These are phyloP conservation scores for Penicillium silybi DNA, from an alignment of 495 filamentous ascomycete genomes.

Conservation along the genomic window DNA sequence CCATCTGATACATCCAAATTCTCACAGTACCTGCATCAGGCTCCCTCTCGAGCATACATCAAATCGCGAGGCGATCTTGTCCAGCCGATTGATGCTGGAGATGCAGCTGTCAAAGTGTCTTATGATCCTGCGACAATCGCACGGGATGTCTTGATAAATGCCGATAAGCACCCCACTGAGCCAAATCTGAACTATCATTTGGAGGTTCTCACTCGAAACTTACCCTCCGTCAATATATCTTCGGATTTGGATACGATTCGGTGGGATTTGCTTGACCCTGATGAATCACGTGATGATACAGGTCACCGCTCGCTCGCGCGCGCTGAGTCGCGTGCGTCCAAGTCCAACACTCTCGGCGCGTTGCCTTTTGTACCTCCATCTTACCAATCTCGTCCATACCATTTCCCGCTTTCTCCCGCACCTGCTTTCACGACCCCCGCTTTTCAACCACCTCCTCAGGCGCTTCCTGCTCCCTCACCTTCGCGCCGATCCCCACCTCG, in stretches of 20 bases:
- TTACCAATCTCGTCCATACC: background rate
- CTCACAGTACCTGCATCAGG: background rate
- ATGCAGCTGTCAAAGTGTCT: slow-evolving; percentile 36
- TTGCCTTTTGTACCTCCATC: slow-evolving; percentile 3
- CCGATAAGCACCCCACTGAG: slow-evolving; percentile 57
- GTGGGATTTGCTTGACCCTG: slow-evolving; percentile 63
- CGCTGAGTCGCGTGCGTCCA: slow-evolving; percentile 1
- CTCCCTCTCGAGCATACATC: slow-evolving; percentile 3
- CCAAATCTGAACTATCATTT: slow-evolving; percentile 58
- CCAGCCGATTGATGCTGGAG: slow-evolving; percentile 39
- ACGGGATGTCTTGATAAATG: slow-evolving; percentile 58
- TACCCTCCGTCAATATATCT: slow-evolving; percentile 36
- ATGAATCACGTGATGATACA: slow-evolving; percentile 6
- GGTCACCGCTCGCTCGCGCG: background rate
- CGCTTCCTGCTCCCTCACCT: background rate
- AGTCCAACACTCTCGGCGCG: background rate
- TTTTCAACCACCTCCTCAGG: background rate
- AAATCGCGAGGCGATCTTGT: slow-evolving; percentile 30
- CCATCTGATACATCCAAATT: background rate
- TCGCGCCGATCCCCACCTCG: background rate
- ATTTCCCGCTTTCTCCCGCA: background rate
- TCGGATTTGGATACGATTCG: slow-evolving; percentile 59
- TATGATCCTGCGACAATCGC: slow-evolving; percentile 65
- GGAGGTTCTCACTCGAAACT: slow-evolving; percentile 36
- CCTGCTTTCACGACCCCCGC: background rate